Evolutionary conservation across 2,329 filamentous ascomycete genomes (phyloP), one percentile per base, ranked within the genome.

Genomic region (Nectriaceae sp.): DNA sequence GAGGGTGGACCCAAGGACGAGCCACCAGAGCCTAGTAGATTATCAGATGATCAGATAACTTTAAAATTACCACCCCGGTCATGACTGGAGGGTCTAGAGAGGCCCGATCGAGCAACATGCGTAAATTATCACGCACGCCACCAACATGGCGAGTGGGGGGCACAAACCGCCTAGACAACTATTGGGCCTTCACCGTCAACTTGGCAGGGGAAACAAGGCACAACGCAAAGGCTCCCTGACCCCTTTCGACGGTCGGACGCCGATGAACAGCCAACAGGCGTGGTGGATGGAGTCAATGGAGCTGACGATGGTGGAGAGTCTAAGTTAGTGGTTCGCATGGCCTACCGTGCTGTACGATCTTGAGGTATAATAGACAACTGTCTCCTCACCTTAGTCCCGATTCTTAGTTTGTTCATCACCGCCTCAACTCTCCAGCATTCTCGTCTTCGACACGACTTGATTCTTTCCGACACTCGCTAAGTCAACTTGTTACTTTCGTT

Each of bases 41-140:
- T 52, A 52, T 52, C 49, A 52, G 46, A 52, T 49, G 42, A 52
- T 52, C 46, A 46, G 46, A 52, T 52, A 52, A 52, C 49, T 52
- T 36, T 49, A 49, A 43, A 41, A 46, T 37, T 40, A 41, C 13
- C 22, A 22, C 15, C 19, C 37, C 18, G 19, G n/a, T 11, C 37
- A 39, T 5, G 20, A 41, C 6, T 19, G 24, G n/a, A 15, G 22
- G 11, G 18, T 18, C 18, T 15, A 22, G 18, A 11, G 20, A 10
- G 8, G 19, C 24, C 24, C 24, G 21, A 40, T 31, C 22, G 21
- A 42, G 40, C 24, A 31, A 3, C 22, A n/a, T 31, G 40, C 40
- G 40, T 42, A 37, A 42, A 42, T 42, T 47, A 37, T 42, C 31
- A 42, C 39, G 45, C 39, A 47, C 39, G 45, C 45, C 31, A 47